These are phyloP conservation scores for Rhododendron simsii DNA, from an alignment of 148 eudicot genomes.

Conservation along the genomic window DNA sequence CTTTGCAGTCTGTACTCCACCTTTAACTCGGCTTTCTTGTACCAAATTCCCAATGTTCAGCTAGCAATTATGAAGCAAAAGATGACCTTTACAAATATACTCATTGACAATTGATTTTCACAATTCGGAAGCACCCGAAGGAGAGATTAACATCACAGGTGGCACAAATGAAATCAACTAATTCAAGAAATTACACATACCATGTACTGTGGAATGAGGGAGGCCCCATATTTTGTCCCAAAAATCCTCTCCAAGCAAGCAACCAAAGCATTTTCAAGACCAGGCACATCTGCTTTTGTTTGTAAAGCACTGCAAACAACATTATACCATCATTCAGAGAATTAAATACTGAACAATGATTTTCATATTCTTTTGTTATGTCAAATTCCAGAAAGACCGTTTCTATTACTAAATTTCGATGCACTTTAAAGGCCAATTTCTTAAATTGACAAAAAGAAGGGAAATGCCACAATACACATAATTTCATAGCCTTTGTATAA, in stretches of 20 bases:
- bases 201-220: constrained; percentile 86
- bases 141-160: neutral
- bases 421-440: neutral
- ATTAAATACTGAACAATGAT: neutral
- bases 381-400: neutral
- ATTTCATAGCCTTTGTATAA: neutral
- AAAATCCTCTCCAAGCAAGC: constrained; percentile 76
- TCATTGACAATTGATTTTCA: neutral
- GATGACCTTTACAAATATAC: neutral
- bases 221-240: constrained; percentile 69
- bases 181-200: constrained; percentile 27
- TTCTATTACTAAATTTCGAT: neutral
- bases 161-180: neutral
- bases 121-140: neutral
- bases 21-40: neutral
- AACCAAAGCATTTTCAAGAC: constrained; percentile 64
- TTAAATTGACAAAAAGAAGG: neutral
- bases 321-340: constrained; percentile 3
- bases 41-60: neutral
- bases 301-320: constrained; percentile 66
- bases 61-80: neutral
- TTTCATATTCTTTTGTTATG: neutral
- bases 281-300: constrained; percentile 62
- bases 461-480: neutral
- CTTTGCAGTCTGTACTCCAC: neutral